phyloP scores from a whole-genome alignment of 169 alveolate species.

The Eimeria tenella region DNA sequence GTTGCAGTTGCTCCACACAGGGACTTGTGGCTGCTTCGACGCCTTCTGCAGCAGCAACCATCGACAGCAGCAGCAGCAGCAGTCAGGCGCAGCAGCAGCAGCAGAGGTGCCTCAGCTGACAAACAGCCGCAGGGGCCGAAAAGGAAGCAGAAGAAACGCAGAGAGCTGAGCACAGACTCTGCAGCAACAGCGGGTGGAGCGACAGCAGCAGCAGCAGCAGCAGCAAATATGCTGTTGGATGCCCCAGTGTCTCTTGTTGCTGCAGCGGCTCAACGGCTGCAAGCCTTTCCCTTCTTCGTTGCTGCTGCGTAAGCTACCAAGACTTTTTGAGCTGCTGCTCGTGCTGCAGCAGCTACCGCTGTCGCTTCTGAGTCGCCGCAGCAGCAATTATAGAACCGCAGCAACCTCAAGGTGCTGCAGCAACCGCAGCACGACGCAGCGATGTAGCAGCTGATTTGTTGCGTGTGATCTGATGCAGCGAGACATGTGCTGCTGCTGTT shows the following conservation, averaged over 20 bases:
- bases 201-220: conserved; percentile 32
- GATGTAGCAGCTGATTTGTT: not conserved
- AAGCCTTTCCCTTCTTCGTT: not conserved
- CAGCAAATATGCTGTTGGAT: conserved; percentile 21
- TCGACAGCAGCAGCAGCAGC: conserved; percentile 25
- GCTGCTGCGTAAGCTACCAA: conserved; percentile 6
- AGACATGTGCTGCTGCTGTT: conserved; percentile 9
- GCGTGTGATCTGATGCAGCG: conserved; percentile 12
- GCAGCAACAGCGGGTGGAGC: conserved; percentile 1
- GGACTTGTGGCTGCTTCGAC: conserved; percentile 19
- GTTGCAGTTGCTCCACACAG: conserved; percentile 26
- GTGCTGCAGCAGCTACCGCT: not conserved
- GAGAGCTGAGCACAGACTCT: not conserved
- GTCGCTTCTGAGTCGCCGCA: not conserved
- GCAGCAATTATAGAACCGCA: not conserved
- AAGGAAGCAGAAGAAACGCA: not conserved
- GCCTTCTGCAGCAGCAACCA: conserved; percentile 44
- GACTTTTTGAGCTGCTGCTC: not conserved
- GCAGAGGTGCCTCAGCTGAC: not conserved
- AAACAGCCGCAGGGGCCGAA: not conserved
- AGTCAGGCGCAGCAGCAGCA: conserved; percentile 39
- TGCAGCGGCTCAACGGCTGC: conserved; percentile 20
- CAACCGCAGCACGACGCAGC: not conserved
- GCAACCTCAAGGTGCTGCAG: not conserved
- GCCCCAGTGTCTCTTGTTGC: conserved; percentile 42